These are phyloP conservation scores for Xylariaceae sp. DNA, from an alignment of 2,329 filamentous ascomycete species.

Conservation along the genomic window DNA sequence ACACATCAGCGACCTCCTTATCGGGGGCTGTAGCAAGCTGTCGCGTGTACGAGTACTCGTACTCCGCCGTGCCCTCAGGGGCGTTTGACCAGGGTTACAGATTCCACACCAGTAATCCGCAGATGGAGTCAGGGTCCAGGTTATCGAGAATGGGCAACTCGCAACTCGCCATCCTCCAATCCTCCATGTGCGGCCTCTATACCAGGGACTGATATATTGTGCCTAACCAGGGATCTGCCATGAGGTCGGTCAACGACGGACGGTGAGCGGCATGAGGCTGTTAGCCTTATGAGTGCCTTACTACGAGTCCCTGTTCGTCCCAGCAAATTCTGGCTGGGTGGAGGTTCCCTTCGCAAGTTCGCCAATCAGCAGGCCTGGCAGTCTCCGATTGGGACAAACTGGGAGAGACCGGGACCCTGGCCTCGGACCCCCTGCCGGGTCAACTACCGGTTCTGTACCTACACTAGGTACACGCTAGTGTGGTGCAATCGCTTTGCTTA, in stretches of 20 bases:
- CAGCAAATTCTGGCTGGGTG: conserved; percentile 8
- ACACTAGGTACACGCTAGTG: background rate
- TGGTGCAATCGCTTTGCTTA: background rate
- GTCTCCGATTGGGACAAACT: conserved; percentile 14
- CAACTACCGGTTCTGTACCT: conserved; percentile 15
- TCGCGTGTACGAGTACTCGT: background rate
- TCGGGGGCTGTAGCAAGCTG: no score
- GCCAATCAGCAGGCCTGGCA: conserved; percentile 25
- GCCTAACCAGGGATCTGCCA: background rate
- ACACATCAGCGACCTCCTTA: no score
- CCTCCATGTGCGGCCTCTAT: background rate
- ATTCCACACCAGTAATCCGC: background rate
- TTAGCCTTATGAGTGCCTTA: conserved; percentile 22
- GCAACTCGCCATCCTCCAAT: background rate
- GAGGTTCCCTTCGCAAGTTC: conserved; percentile 27
- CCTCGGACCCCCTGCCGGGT: background rate
- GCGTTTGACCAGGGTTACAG: background rate
- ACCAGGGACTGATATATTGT: background rate
- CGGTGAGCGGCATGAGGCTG: conserved; percentile 12
- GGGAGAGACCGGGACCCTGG: background rate
- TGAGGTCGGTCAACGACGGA: conserved; percentile 8
- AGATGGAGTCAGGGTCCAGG: background rate
- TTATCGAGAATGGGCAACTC: background rate
- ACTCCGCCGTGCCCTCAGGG: background rate
- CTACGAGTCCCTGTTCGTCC: conserved; percentile 5